Evolutionary conservation across 495 filamentous ascomycete genomes (phyloP).

Genomic region (Penicillium lagena): DNA sequence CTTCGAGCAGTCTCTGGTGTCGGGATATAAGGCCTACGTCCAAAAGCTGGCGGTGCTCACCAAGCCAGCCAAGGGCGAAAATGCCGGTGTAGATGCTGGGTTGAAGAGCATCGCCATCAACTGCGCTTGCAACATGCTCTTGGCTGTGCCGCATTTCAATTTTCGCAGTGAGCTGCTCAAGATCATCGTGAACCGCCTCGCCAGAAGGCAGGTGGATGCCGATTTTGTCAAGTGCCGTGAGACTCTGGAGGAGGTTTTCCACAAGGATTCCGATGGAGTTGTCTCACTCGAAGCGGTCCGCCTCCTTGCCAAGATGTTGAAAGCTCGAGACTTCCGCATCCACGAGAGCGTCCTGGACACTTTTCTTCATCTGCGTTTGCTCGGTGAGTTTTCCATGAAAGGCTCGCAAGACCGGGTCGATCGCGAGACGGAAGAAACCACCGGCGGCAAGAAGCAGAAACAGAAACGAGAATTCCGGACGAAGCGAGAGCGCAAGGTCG

Average conservation of each 20-base stretch:
- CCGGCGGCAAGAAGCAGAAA: slow-evolving; percentile 57
- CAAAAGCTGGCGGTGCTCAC: slow-evolving; percentile 59
- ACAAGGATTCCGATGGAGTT: slow-evolving; percentile 80
- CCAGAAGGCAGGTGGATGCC: slow-evolving; percentile 56
- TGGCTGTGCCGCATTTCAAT: slow-evolving; percentile 90
- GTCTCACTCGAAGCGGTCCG: slow-evolving; percentile 82
- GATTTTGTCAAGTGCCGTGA: slow-evolving; percentile 74
- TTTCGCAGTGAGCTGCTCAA: slow-evolving; percentile 80
- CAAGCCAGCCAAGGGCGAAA: slow-evolving; percentile 37
- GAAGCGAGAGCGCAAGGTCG: slow-evolving; percentile 64
- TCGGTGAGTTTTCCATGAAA: slow-evolving; percentile 80
- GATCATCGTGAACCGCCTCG: slow-evolving; percentile 78
- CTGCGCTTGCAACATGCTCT: slow-evolving; percentile 74
- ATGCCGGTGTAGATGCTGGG: slow-evolving; percentile 24
- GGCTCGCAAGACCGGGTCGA: slow-evolving; percentile 70
- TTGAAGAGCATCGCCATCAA: slow-evolving; percentile 70
- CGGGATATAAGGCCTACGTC: slow-evolving; percentile 77
- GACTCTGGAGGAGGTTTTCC: slow-evolving; percentile 74
- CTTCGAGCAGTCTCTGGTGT: slow-evolving; percentile 78
- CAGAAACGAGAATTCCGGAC: slow-evolving; percentile 70
- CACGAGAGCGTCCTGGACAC: slow-evolving; percentile 84
- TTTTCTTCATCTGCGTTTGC: slow-evolving; percentile 81
- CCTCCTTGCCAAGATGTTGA: slow-evolving; percentile 91
- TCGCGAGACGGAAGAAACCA: slow-evolving; percentile 39
- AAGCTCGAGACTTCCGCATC: slow-evolving; percentile 67